Percentiles rank a stretch among this genome's conserved stretches.
phyloP scores from a whole-genome alignment of 768 basidiomycete species.

The Kwoniella sp. region DNA sequence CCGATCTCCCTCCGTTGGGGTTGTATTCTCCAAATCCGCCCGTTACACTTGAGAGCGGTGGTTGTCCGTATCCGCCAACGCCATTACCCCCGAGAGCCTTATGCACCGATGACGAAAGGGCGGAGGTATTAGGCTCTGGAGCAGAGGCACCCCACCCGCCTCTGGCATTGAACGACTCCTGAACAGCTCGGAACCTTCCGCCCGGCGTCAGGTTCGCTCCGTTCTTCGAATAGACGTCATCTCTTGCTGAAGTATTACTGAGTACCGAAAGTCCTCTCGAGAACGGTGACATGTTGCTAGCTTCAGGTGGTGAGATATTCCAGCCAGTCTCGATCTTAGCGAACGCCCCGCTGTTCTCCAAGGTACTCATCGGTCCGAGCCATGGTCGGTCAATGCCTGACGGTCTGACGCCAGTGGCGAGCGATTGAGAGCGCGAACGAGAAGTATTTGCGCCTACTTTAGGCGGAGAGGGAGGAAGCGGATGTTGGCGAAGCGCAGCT shows the following conservation, averaged over 20 bases:
- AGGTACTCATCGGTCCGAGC: conserved; percentile 39
- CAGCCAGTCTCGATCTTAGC: conserved; percentile 32
- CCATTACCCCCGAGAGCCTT: conserved; percentile 28
- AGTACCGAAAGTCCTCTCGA: conserved; percentile 31
- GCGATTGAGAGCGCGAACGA: conserved; percentile 47
- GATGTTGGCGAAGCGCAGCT: conserved; percentile 18
- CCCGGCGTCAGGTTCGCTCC: neutral
- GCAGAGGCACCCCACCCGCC: conserved; percentile 26
- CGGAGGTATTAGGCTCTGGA: conserved; percentile 16
- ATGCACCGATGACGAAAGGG: conserved; percentile 35
- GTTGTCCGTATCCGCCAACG: conserved; percentile 21
- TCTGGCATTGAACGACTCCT: conserved; percentile 15
- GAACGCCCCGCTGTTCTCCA: conserved; percentile 33
- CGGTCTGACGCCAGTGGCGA: conserved; percentile 48
- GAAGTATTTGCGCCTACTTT: conserved; percentile 43
- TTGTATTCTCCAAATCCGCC: conserved; percentile 25
- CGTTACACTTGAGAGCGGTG: conserved; percentile 6
- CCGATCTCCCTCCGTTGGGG: conserved; percentile 39
- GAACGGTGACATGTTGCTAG: conserved; percentile 49
- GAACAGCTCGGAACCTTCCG: conserved; percentile 15
- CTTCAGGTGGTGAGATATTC: conserved; percentile 34
- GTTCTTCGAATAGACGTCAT: conserved; percentile 16
- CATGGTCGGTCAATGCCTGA: conserved; percentile 32
- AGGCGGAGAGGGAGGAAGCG: conserved; percentile 42
- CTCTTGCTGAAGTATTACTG: conserved; percentile 6